Base-by-base conservation (phyloP, 1,139 yeast genomes). In the Lodderomyces margitis region DNA sequence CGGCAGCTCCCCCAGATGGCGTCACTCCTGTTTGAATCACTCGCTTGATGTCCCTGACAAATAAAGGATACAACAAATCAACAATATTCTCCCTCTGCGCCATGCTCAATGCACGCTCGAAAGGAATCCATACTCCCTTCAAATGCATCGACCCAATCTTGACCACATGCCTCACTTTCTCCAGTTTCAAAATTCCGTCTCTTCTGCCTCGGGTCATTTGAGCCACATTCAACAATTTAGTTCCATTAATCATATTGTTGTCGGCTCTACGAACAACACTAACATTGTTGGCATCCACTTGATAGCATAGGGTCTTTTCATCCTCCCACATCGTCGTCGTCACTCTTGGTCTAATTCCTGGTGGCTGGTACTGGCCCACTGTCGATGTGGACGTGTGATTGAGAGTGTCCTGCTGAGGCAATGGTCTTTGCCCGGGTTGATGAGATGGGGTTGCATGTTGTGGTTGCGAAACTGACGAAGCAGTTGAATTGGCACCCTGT, bases 241-340 rank as follows among this genome's bases (percentile, higher is more conserved):
- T 91, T 44, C 98, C 98, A 61, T 91, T 91, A 55, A 91, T 87
- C 95, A 89, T 87, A 61, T 91, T 89, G 61, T 91, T 95, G 54
- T 78, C 83, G 36, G 95, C 97, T 54, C 98, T 78, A 53, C 98
- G 78, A 27, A 92, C 96, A 25, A 91, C 97, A 17, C 88, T 78
- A 42, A 89, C 91, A 44, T 91, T 89, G 54, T 87, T 84, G 41
- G 95, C 95, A 57, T 89, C 97, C 24, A 91, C 97, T 64, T 91
- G 97, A 67, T 89, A 91, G 61, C 98, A 92, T 40, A 89, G 66
- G 0, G 97, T 91, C 53, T 88, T 86, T 58, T 91, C 97, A 59
- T 91, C 97, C 62, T 91, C 97, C 98, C 98, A 91, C 81, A 88
- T 80, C 8, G 97, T 88, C 19, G 97, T 89, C 40, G 96, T 87